Evolutionary conservation across 1,284 basidiomycete genomes (phyloP).

Genomic region (Neotropicomus parvogracilis): DNA sequence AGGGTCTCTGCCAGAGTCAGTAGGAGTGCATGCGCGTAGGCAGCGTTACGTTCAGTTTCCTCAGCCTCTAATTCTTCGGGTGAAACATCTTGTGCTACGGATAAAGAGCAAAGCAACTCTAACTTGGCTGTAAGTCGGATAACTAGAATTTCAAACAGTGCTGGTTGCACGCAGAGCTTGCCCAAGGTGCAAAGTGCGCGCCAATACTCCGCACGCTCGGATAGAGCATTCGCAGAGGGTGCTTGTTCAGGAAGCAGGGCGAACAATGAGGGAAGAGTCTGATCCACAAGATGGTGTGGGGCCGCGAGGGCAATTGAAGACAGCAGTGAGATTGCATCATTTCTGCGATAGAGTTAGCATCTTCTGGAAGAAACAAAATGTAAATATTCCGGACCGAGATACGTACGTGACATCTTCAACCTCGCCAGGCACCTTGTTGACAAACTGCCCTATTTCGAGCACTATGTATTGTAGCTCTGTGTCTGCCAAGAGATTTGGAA

Average conservation of each 20-base stretch:
- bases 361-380: neutral
- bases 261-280: slow-evolving; percentile 81
- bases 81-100: slow-evolving; percentile 7
- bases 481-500: slow-evolving; percentile 58
- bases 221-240: slow-evolving; percentile 52
- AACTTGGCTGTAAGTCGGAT: slow-evolving; percentile 79
- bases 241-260: slow-evolving; percentile 65
- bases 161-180: slow-evolving; percentile 70
- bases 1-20: slow-evolving; percentile 64
- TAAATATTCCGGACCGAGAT: neutral
- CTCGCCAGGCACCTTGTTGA: slow-evolving; percentile 56
- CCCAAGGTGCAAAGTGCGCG: slow-evolving; percentile 70
- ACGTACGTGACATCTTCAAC: slow-evolving; percentile 53
- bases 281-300: slow-evolving; percentile 68
- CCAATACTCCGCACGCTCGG: slow-evolving; percentile 63
- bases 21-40: slow-evolving; percentile 84
- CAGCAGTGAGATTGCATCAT: slow-evolving; percentile 66
- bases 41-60: slow-evolving; percentile 47
- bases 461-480: slow-evolving; percentile 81
- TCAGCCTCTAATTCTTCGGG: slow-evolving; percentile 11
- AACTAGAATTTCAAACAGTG: slow-evolving; percentile 83
- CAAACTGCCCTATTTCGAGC: slow-evolving; percentile 69
- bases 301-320: slow-evolving; percentile 60
- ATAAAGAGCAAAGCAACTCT: slow-evolving; percentile 61
- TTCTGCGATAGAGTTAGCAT: slow-evolving; percentile 40